These are phyloP conservation scores for Eucalyptus sp. DNA, from an alignment of 345 rosid genomes.

Conservation along the genomic window DNA sequence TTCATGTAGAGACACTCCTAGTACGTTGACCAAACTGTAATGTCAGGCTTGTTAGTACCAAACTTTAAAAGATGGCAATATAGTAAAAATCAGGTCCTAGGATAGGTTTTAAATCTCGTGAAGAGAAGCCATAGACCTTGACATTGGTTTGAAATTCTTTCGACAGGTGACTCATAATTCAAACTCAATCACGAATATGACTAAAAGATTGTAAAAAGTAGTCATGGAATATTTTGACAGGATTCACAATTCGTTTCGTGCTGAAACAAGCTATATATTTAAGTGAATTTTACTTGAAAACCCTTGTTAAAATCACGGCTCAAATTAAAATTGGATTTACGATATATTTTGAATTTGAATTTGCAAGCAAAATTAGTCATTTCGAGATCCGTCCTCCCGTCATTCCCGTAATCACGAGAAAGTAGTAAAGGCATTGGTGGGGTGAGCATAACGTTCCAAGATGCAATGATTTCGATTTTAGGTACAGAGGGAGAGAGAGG, in stretches of 20 bases:
- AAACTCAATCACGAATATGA: rapidly evolving
- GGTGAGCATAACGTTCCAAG: neutral
- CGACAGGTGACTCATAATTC: neutral
- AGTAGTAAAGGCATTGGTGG: neutral
- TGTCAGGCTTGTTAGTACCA: neutral
- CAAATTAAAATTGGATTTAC: too few species aligned
- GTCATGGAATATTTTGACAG: rapidly evolving
- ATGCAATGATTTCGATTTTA: neutral
- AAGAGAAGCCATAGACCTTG: neutral
- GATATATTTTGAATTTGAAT: neutral
- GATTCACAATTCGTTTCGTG: rapidly evolving
- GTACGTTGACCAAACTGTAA: neutral
- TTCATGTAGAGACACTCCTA: rapidly evolving
- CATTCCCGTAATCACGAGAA: neutral
- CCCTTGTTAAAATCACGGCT: rapidly evolving
- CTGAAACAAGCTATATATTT: rapidly evolving
- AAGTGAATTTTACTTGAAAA: neutral
- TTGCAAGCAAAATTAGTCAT: neutral
- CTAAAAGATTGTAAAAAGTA: neutral
- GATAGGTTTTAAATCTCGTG: neutral
- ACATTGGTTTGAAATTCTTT: neutral
- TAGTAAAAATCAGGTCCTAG: neutral
- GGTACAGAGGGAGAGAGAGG: neutral
- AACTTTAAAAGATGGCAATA: neutral
- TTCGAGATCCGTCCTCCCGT: neutral